A percentile compares a stretch with the other conserved stretches of the same genome.
phyloP scores from a whole-genome alignment of 345 rosid genomes.

The Salix suchowensis region DNA sequence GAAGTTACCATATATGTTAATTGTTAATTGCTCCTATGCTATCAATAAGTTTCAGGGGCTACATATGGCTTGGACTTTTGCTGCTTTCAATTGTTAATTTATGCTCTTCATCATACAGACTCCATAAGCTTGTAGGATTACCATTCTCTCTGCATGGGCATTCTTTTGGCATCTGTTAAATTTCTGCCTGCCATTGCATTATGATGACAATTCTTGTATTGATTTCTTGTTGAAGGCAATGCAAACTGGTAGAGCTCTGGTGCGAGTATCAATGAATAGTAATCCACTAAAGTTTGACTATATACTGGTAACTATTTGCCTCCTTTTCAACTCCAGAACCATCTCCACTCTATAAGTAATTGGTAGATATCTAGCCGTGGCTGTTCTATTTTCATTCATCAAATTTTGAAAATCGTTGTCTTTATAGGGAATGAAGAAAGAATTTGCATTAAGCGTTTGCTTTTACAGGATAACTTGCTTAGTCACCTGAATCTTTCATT shows the following conservation, averaged over 20 bases:
- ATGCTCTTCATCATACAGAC: background rate
- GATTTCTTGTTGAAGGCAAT: conserved; percentile 50
- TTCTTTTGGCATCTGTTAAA: background rate
- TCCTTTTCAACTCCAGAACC: conserved; percentile 1
- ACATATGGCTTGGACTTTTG: background rate
- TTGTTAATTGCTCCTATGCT: background rate
- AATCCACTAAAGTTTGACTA: conserved; percentile 62
- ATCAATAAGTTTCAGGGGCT: background rate
- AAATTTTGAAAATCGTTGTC: background rate
- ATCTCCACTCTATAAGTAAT: background rate
- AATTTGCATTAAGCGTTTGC: background rate
- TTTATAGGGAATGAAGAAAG: background rate
- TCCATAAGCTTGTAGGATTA: background rate
- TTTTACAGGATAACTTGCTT: background rate
- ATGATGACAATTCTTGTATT: conserved; percentile 14
- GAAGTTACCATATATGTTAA: background rate
- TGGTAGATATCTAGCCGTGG: background rate
- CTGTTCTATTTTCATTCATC: background rate
- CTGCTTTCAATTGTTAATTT: background rate
- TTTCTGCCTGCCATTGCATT: background rate
- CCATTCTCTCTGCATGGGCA: background rate
- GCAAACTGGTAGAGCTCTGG: conserved; percentile 69
- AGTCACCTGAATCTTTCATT: conserved; percentile 13
- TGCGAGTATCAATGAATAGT: conserved; percentile 51
- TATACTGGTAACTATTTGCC: conserved; percentile 49